phyloP scores from a whole-genome alignment of 1,139 yeast species.

The Pichiaceae sp. region DNA sequence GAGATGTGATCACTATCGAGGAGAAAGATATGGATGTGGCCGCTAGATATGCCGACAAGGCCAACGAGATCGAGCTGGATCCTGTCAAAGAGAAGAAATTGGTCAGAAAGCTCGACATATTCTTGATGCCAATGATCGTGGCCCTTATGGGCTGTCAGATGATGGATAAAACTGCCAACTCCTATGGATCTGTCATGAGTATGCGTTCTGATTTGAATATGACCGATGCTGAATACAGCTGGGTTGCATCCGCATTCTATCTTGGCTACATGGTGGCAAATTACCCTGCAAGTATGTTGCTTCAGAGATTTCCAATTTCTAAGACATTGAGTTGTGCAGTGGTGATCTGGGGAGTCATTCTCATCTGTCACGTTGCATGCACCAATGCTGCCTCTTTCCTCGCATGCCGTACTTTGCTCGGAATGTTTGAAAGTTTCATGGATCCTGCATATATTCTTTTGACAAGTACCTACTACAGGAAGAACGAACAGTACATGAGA shows the following conservation, averaged over 20 bases:
- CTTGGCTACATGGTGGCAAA: slow-evolving; percentile 34
- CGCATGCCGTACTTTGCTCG: slow-evolving; percentile 33
- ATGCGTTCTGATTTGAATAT: slow-evolving; percentile 9
- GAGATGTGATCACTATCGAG: neutral
- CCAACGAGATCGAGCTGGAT: neutral
- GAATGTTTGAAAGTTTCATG: slow-evolving; percentile 31
- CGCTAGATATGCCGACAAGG: neutral
- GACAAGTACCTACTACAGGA: slow-evolving; percentile 33
- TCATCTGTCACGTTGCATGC: slow-evolving; percentile 11
- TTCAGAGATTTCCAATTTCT: slow-evolving; percentile 20
- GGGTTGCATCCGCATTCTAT: slow-evolving; percentile 18
- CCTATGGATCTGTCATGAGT: neutral
- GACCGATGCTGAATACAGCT: slow-evolving; percentile 14
- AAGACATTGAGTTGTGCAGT: slow-evolving; percentile 3
- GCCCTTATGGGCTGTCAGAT: neutral
- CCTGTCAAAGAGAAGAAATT: neutral
- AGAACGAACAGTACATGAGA: slow-evolving; percentile 15
- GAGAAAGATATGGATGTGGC: neutral
- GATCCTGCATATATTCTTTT: slow-evolving; percentile 31
- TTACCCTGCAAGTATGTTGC: slow-evolving; percentile 36
- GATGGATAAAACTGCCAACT: neutral
- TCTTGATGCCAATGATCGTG: neutral
- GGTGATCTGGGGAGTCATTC: slow-evolving; percentile 12
- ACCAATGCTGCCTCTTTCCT: slow-evolving; percentile 30
- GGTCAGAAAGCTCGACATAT: neutral